These are phyloP conservation scores for Wickerhamomyces sp. DNA, from an alignment of 1,139 yeast genomes.

Conservation along the genomic window DNA sequence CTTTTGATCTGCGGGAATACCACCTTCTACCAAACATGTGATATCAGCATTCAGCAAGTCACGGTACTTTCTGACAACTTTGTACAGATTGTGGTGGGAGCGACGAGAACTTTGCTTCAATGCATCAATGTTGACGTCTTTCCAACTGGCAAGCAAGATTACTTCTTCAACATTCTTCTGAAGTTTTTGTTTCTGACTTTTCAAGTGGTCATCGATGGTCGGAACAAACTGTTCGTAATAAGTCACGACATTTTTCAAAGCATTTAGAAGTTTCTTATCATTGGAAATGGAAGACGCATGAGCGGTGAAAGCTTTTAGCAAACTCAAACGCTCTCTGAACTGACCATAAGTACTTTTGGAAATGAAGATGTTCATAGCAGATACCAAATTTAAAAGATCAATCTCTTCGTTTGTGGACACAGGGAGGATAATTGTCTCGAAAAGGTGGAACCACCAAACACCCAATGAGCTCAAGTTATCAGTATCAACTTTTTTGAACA, in stretches of 20 bases:
- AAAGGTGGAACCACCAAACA: constrained; percentile 88
- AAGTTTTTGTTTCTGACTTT: constrained; percentile 43
- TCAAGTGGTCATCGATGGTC: constrained; percentile 41
- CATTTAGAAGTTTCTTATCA: constrained; percentile 24
- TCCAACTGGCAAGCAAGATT: constrained; percentile 91
- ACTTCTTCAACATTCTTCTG: constrained; percentile 83
- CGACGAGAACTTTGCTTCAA: constrained; percentile 87
- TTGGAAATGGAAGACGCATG: constrained; percentile 36
- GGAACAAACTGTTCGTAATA: constrained; percentile 65
- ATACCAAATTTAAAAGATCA: constrained; percentile 40
- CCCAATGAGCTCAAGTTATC: constrained; percentile 51
- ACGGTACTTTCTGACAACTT: constrained; percentile 79
- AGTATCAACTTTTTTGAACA: constrained; percentile 64
- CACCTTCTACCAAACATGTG: constrained; percentile 53
- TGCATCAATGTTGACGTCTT: constrained; percentile 91
- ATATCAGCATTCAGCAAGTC: constrained; percentile 52
- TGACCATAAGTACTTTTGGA: constrained; percentile 78
- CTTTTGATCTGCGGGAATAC: constrained; percentile 34
- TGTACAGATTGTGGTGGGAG: constrained; percentile 81
- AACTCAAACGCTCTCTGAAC: constrained; percentile 47
- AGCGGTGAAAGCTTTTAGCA: constrained; percentile 56
- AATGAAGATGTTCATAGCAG: constrained; percentile 72
- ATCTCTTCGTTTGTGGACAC: constrained; percentile 26
- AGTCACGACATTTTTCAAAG: constrained; percentile 56
- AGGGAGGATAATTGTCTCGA: constrained; percentile 66